These are phyloP conservation scores for Aschersonia sp. DNA, from an alignment of 2,329 filamentous ascomycete species.

Conservation along the genomic window DNA sequence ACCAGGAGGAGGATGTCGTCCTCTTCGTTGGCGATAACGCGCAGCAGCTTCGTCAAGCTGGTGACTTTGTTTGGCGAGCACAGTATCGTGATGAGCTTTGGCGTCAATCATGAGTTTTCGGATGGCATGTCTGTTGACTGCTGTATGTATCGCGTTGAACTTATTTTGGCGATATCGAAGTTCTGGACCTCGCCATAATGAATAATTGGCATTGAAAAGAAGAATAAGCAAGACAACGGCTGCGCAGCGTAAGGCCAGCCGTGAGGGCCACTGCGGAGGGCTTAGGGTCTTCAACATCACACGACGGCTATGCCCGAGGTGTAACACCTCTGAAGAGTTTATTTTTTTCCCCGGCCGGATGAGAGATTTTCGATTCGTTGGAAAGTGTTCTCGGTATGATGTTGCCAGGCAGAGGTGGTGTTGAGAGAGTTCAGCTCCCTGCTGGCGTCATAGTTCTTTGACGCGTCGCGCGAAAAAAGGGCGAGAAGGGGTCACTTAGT, in stretches of 20 bases:
- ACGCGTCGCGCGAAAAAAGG: no score
- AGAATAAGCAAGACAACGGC: constrained; percentile 10
- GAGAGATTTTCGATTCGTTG: no score
- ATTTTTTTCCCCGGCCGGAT: not conserved
- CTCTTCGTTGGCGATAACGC: constrained; percentile 39
- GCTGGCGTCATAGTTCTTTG: no score
- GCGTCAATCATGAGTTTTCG: constrained; percentile 32
- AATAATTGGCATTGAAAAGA: constrained; percentile 14
- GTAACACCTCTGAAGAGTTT: not conserved
- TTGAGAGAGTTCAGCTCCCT: no score
- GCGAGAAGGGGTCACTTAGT: no score
- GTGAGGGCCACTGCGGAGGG: constrained; percentile 10
- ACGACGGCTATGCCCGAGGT: not conserved
- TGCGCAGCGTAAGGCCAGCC: constrained; percentile 15
- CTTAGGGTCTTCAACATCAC: not conserved
- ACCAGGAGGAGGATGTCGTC: constrained; percentile 48
- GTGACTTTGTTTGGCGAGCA: constrained; percentile 29
- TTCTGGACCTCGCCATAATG: constrained; percentile 14
- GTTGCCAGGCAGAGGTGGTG: no score
- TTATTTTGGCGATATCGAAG: constrained; percentile 11
- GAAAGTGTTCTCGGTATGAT: no score
- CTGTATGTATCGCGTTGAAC: constrained; percentile 7
- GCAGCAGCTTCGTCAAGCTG: constrained; percentile 36
- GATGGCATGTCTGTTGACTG: constrained; percentile 30
- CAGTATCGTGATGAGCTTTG: constrained; percentile 23